Evolutionary conservation across 495 filamentous ascomycete species (phyloP).

Genomic region (Viridothelium virens): DNA sequence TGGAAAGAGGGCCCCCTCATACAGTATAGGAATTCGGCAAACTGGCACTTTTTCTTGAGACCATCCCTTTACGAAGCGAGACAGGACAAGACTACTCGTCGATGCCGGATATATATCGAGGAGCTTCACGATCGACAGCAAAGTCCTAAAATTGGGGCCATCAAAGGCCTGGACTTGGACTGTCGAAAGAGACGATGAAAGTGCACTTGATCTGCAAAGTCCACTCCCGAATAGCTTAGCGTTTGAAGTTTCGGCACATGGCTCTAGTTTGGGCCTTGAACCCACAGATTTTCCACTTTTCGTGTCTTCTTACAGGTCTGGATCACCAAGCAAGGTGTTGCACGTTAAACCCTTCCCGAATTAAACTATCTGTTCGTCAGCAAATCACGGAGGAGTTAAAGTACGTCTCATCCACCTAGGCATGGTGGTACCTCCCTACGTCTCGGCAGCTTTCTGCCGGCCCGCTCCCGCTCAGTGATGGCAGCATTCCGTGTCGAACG

Average conservation of each 20-base stretch:
- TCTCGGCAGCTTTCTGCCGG: background rate
- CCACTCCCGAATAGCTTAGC: background rate
- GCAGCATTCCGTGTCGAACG: too few species aligned
- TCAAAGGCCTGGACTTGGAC: too few species aligned
- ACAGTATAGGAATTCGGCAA: background rate
- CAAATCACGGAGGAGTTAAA: background rate
- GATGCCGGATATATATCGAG: too few species aligned
- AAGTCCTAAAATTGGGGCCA: background rate
- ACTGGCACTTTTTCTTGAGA: background rate
- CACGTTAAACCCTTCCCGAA: too few species aligned
- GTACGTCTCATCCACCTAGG: background rate
- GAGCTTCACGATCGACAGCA: background rate
- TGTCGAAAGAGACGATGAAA: background rate
- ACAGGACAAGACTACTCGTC: too few species aligned
- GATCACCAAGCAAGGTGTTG: too few species aligned
- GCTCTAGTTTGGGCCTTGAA: background rate
- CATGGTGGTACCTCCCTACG: background rate
- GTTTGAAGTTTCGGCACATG: background rate
- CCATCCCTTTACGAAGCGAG: background rate
- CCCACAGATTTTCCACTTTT: background rate
- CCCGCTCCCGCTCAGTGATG: background rate
- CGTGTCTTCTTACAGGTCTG: too few species aligned
- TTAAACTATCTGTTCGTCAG: background rate
- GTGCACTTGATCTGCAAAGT: background rate
- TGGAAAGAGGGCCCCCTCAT: too few species aligned